phyloP scores from a whole-genome alignment of 768 basidiomycete species.

The Termitomyces sp. region DNA sequence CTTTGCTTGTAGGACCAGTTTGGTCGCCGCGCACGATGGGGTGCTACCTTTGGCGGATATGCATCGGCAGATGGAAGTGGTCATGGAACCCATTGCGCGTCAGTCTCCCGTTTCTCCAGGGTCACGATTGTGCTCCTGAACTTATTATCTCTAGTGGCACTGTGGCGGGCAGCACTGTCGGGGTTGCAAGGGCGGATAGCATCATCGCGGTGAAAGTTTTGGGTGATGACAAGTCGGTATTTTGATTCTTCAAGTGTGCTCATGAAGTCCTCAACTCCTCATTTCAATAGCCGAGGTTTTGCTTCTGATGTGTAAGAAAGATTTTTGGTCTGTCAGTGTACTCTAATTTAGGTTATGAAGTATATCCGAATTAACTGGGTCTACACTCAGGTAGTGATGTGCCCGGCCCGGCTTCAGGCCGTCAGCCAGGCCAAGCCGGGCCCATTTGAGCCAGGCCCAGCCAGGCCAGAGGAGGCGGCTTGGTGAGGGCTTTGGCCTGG shows the following conservation, averaged over 20 bases:
- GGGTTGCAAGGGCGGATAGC: constrained; percentile 10
- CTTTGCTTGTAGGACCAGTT: constrained; percentile 13
- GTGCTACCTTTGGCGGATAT: constrained; percentile 29
- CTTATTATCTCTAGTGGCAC: no score
- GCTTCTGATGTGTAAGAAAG: neutral
- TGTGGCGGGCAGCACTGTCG: no score
- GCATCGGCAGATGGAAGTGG: constrained; percentile 31
- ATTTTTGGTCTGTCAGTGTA: neutral
- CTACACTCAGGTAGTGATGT: neutral
- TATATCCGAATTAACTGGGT: neutral
- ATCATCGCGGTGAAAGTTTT: constrained; percentile 11
- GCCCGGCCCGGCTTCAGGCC: no score
- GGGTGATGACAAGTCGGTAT: neutral
- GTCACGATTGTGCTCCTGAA: neutral
- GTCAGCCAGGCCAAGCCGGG: no score
- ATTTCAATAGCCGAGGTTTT: neutral
- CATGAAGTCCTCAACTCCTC: neutral
- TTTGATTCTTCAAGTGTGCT: neutral
- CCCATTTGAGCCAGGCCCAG: no score
- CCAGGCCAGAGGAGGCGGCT: no score
- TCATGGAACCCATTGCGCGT: no score
- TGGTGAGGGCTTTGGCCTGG: no score
- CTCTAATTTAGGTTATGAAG: neutral
- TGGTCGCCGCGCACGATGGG: no score
- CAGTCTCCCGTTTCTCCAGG: constrained; percentile 3